These are phyloP conservation scores for Phlyctochytrium arcticum DNA, from an alignment of 192 early-diverging fungal species.

Conservation along the genomic window DNA sequence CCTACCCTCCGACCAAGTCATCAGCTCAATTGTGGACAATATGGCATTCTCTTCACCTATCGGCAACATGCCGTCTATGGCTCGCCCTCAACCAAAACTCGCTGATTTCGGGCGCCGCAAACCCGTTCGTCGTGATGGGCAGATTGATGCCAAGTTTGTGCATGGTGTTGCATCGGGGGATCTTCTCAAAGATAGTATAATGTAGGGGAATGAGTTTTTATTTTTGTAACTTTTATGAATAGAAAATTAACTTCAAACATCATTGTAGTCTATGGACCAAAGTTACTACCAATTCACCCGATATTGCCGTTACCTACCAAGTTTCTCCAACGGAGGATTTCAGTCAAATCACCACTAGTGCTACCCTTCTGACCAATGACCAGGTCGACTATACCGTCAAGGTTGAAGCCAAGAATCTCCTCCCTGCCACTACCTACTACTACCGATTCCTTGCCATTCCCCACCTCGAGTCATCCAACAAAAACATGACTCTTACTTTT, in stretches of 20 bases:
- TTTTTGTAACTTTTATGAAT: too few relatives aligned
- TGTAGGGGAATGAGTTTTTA: too few relatives aligned
- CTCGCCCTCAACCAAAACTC: not conserved
- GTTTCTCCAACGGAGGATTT: constrained; percentile 12
- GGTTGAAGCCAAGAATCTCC: constrained; percentile 29
- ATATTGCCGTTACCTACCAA: constrained; percentile 21
- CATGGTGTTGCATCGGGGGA: constrained; percentile 40
- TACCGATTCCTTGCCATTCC: constrained; percentile 4
- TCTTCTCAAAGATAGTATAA: constrained; percentile 18
- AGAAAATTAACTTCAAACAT: too few relatives aligned
- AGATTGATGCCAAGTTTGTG: constrained; percentile 5
- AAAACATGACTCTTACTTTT: too few relatives aligned
- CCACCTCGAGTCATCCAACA: not conserved
- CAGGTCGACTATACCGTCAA: constrained; percentile 43
- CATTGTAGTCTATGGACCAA: constrained; percentile 35
- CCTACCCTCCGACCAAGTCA: too few relatives aligned
- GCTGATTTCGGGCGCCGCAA: not conserved
- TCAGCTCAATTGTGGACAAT: too few relatives aligned
- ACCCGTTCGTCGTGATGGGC: not conserved
- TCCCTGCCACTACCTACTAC: constrained; percentile 19
- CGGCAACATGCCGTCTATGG: constrained; percentile 3
- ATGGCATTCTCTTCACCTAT: constrained; percentile 9
- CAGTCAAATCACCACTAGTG: constrained; percentile 4
- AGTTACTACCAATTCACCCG: constrained; percentile 12
- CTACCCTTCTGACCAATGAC: constrained; percentile 19